Conservation (phyloP, 1,139 yeast species). For the Sugiyamaella sp. region DNA sequence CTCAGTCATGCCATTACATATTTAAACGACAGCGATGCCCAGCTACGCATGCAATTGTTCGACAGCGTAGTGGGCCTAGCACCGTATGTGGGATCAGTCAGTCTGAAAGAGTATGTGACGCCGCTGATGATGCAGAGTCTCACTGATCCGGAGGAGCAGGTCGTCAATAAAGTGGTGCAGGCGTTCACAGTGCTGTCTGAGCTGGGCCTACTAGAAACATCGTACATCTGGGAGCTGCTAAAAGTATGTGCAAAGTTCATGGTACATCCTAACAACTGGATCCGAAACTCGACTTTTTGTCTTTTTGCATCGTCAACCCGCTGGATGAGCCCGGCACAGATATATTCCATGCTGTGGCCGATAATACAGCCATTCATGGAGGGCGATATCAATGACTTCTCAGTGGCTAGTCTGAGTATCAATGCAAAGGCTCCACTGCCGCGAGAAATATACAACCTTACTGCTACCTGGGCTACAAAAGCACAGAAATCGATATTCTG, state of each 20-base stretch:
- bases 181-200: constrained; percentile 62
- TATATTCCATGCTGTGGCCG: constrained; percentile 82
- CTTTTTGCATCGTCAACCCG: constrained; percentile 65
- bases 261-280: constrained; percentile 87
- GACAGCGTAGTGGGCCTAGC: constrained; percentile 78
- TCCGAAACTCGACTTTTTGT: constrained; percentile 67
- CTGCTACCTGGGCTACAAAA: constrained; percentile 72
- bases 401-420: constrained; percentile 65
- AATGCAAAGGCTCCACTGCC: constrained; percentile 69
- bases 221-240: constrained; percentile 55
- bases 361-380: constrained; percentile 74
- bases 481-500: constrained; percentile 76
- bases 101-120: constrained; percentile 83
- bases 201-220: constrained; percentile 55
- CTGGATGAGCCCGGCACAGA: constrained; percentile 72
- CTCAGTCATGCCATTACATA: constrained; percentile 91
- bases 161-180: constrained; percentile 73
- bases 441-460: constrained; percentile 63
- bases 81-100: constrained; percentile 75
- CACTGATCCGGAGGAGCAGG: constrained; percentile 80
- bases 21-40: constrained; percentile 74
- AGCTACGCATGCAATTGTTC: constrained; percentile 69
- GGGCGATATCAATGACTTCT: constrained; percentile 70
- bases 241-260: constrained; percentile 54
- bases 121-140: constrained; percentile 84